phyloP scores from a whole-genome alignment of 805 yeast genomes.

The Yamadazyma akitaensis region DNA sequence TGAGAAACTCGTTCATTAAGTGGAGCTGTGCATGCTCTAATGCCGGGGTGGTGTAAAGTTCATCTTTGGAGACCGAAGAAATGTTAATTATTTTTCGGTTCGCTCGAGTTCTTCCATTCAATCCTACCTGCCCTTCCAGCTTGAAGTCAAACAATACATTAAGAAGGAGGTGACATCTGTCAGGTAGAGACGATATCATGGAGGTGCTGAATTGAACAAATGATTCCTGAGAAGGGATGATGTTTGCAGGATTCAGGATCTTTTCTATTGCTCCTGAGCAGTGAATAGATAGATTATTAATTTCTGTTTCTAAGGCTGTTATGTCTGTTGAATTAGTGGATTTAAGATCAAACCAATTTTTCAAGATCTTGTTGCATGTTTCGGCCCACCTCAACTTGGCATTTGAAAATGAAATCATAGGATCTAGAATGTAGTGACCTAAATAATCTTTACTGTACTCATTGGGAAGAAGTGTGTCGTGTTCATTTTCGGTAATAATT shows the following conservation, averaged over 20 bases:
- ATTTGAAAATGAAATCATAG: constrained; percentile 11
- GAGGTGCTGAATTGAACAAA: constrained; percentile 11
- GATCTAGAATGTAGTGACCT: constrained; percentile 5
- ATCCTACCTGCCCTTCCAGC: neutral
- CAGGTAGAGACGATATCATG: constrained; percentile 11
- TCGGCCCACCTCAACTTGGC: constrained; percentile 13
- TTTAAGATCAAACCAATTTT: neutral
- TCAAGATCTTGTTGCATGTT: constrained; percentile 8
- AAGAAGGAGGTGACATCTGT: constrained; percentile 10
- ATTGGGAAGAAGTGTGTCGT: constrained; percentile 4
- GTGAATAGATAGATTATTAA: constrained; percentile 7
- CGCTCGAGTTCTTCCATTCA: no score
- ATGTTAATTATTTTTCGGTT: neutral
- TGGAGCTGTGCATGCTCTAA: constrained; percentile 4
- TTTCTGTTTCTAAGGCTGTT: neutral
- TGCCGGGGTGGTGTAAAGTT: neutral
- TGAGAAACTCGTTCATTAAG: constrained; percentile 5
- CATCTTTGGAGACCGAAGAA: constrained; percentile 7
- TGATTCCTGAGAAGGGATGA: constrained; percentile 4
- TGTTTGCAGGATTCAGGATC: constrained; percentile 4
- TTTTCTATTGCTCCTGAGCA: constrained; percentile 10
- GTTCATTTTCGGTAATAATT: constrained; percentile 9
- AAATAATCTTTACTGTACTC: constrained; percentile 6
- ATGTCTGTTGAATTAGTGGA: no score
- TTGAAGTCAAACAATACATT: constrained; percentile 1